Evolutionary conservation across 495 filamentous ascomycete species (phyloP), one percentile per base, ranked within the genome.

Genomic region (Tuber brumale): DNA sequence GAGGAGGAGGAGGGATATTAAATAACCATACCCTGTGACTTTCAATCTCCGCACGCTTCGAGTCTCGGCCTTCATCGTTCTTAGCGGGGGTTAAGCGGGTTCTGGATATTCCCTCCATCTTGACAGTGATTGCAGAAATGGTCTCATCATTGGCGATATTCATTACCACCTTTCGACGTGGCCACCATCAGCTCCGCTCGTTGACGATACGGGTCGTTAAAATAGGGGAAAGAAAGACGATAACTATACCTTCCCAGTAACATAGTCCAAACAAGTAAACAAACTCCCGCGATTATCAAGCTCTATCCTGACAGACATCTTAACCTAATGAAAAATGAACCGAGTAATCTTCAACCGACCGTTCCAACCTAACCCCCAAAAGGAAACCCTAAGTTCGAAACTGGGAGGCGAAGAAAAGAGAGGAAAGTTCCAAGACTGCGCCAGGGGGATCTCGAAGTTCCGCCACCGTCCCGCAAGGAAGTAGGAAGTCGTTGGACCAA

Each of bases 201-300:
- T 61, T 10, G 23, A 57, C 8, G 48, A 57, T n/a, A 57, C 23
- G 23, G 70, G 69, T 6, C 73, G 70, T 18, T 76, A 51, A 42
- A 73, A 41, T 12, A 61, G 35, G 35, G n/a, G 37, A 41, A 27
- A 42, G 69, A n/a, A 41, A 18, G 21, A 70, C 6, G 44, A n/a
- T 27, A 42, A 31, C 46, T 51, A 21, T 44, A 81, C 76, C 76
- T 84, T 88, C 37, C 91, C 91, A 2, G 87, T 88, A 42, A 99
- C 88, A 76, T 90, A 86, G 84, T 99, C 95, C 74, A 97, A 88
- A 81, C 97, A 97, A 75, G 95, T 97, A 84, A 92, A 97, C 85
- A 92, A 91, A 71, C 88, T 85, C 76, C 91, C 90, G 39, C 87
- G 89, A 70, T 90, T 89, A 78, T 97, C 93, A 75, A 97, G 88